phyloP scores from a whole-genome alignment of 2,329 filamentous ascomycete species.

The Mollisiaceae sp. region DNA sequence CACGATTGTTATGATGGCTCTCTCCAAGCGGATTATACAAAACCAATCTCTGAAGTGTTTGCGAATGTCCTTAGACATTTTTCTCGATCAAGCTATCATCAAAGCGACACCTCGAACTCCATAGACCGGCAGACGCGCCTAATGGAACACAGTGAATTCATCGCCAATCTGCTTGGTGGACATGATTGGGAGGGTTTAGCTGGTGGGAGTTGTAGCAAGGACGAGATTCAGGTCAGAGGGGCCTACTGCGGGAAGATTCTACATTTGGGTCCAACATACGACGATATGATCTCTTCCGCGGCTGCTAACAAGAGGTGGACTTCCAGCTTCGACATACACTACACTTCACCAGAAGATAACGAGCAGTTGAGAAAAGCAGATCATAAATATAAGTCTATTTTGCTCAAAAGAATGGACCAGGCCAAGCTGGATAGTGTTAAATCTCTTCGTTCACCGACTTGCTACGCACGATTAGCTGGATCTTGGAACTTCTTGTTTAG shows the following conservation, averaged over 20 bases:
- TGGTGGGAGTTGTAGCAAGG: not conserved
- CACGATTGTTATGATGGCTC: constrained; percentile 7
- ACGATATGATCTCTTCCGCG: constrained; percentile 1
- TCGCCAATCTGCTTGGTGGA: not conserved
- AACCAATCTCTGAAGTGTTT: constrained; percentile 9
- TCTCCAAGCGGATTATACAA: constrained; percentile 17
- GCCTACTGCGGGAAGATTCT: not conserved
- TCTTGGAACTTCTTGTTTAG: not conserved
- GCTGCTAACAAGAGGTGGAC: constrained; percentile 7
- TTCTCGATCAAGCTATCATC: not conserved
- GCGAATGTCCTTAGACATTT: not conserved
- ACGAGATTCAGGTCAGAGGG: not conserved
- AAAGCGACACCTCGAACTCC: not conserved
- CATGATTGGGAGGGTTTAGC: not conserved
- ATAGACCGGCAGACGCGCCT: not conserved
- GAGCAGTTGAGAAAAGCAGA: not conserved
- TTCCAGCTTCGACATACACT: not conserved
- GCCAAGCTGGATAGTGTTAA: not conserved
- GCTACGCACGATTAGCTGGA: not conserved
- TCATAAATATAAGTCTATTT: not conserved
- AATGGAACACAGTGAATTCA: not conserved
- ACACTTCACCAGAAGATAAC: not conserved
- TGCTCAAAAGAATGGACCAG: not conserved
- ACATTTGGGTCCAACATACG: constrained; percentile 13
- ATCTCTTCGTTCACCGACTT: not conserved